These are phyloP conservation scores for Dendrobium chrysotoxum DNA, from an alignment of 106 monocot species.

Conservation along the genomic window DNA sequence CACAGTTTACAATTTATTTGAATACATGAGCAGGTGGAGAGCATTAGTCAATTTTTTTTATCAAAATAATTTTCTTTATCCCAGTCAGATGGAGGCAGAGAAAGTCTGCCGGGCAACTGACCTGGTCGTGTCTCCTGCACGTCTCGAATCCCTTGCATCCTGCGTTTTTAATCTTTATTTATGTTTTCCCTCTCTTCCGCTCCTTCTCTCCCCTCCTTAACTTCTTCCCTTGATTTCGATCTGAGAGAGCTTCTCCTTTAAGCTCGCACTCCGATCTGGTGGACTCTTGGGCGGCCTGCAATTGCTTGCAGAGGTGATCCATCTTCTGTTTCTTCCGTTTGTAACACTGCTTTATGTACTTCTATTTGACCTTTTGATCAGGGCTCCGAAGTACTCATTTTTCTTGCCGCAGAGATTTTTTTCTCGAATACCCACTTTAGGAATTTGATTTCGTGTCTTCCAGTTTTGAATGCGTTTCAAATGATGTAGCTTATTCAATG, in stretches of 20 bases:
- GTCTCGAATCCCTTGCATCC: not conserved
- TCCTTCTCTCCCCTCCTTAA: not conserved
- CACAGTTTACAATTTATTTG: no score
- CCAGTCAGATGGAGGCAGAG: not conserved
- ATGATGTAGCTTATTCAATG: not conserved
- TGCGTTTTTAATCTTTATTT: not conserved
- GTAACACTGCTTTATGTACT: not conserved
- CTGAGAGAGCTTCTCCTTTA: conserved; percentile 2
- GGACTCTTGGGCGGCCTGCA: not conserved
- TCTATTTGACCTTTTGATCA: not conserved
- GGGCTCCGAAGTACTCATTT: not conserved
- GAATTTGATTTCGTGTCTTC: not conserved
- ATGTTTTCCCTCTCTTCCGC: not conserved
- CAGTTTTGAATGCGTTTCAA: not conserved
- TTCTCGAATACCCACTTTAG: not conserved
- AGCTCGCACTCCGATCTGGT: not conserved
- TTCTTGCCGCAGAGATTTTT: not conserved
- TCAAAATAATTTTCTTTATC: no score
- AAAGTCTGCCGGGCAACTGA: not conserved
- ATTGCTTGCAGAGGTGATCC: not conserved
- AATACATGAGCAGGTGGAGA: no score
- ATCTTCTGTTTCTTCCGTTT: not conserved
- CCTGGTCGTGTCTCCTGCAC: not conserved
- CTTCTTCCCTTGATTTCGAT: not conserved
- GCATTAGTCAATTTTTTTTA: no score